phyloP scores from a whole-genome alignment of 192 early-diverging fungal species.

The Coemansia sp. region DNA sequence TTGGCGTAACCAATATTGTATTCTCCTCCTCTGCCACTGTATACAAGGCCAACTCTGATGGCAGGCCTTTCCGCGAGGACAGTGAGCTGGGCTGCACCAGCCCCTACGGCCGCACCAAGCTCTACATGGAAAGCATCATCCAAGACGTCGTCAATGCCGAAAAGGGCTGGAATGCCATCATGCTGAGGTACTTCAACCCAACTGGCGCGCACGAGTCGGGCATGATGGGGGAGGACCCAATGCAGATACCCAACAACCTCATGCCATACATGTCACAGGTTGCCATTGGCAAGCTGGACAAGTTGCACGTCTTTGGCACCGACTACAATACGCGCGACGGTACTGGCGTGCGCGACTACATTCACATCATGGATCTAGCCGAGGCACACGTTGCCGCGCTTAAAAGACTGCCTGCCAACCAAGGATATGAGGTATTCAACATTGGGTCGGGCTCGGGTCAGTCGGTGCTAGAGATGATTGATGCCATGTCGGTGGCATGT shows the following conservation, averaged over 20 bases:
- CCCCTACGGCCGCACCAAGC: conserved; percentile 96
- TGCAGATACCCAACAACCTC: conserved; percentile 85
- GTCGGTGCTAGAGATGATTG: conserved; percentile 91
- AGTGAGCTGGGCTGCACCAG: conserved; percentile 76
- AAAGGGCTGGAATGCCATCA: conserved; percentile 65
- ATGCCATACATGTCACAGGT: conserved; percentile 92
- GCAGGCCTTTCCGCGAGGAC: conserved; percentile 59
- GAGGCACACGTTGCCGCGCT: conserved; percentile 87
- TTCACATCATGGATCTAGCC: conserved; percentile 94
- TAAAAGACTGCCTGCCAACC: conserved; percentile 66
- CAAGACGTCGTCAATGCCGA: conserved; percentile 70
- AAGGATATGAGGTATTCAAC: conserved; percentile 77
- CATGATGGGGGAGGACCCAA: conserved; percentile 90
- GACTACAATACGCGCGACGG: conserved; percentile 95
- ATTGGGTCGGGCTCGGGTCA: conserved; percentile 91
- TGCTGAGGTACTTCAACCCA: conserved; percentile 95
- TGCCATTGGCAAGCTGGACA: conserved; percentile 79
- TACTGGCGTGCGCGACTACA: conserved; percentile 92
- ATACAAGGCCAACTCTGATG: conserved; percentile 71
- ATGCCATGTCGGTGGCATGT: conserved; percentile 79
- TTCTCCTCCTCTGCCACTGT: conserved; percentile 95
- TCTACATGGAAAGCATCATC: conserved; percentile 88
- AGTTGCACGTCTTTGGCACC: conserved; percentile 87
- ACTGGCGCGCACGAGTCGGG: conserved; percentile 90
- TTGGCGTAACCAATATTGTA: conserved; percentile 85